These are phyloP conservation scores for Globisporangium orthogonon DNA, from an alignment of 352 stramenopile species.

Conservation along the genomic window DNA sequence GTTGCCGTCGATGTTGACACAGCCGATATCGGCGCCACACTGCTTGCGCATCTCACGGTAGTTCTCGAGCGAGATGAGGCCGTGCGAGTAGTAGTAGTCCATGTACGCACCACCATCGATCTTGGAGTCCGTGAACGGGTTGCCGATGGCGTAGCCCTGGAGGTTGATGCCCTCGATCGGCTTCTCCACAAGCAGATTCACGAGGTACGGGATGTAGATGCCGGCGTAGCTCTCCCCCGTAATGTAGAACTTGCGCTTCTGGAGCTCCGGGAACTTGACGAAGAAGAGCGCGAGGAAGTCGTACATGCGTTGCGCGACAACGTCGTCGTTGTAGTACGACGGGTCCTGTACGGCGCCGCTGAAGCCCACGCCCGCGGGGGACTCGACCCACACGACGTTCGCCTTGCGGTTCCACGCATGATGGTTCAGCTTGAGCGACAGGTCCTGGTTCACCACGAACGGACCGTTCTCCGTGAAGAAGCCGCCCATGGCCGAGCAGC, in stretches of 20 bases:
- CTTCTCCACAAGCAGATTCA: conserved; percentile 62
- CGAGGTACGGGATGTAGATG: conserved; percentile 88
- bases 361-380: conserved; percentile 68
- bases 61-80: conserved; percentile 70
- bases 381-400: conserved; percentile 78
- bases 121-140: conserved; percentile 56
- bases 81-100: conserved; percentile 85
- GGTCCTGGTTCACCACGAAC: conserved; percentile 52
- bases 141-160: conserved; percentile 72
- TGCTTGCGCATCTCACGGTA: conserved; percentile 55
- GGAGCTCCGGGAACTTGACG: conserved; percentile 54
- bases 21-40: conserved; percentile 52
- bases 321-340: conserved; percentile 80
- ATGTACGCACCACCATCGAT: conserved; percentile 70
- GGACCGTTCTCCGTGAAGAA: conserved; percentile 72
- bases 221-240: conserved; percentile 82
- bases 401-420: conserved; percentile 77
- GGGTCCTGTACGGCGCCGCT: conserved; percentile 44
- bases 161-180: conserved; percentile 66
- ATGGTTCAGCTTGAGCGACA: conserved; percentile 54
- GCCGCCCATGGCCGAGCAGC: conserved; percentile 68
- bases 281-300: conserved; percentile 74
- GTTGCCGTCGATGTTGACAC: conserved; percentile 43
- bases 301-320: conserved; percentile 68
- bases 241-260: conserved; percentile 75